Evolutionary conservation across 2,329 filamentous ascomycete genomes (phyloP), one percentile per base, ranked within the genome.

Genomic region (Penicillium decumbens): DNA sequence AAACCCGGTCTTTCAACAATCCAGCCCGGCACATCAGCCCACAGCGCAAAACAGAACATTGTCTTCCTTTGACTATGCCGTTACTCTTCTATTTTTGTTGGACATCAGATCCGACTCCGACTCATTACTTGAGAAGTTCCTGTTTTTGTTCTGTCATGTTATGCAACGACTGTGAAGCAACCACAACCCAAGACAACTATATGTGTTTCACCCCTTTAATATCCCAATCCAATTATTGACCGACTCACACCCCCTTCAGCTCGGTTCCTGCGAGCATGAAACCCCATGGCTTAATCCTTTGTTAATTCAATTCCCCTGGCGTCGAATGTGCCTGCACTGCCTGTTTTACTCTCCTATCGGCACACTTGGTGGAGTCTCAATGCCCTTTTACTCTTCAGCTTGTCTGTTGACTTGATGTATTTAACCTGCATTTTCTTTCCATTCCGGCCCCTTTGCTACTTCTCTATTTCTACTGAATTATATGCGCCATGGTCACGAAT

Each of bases 401-500:
- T 43, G 18, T 18, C 2, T 29, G 9, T 24, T 24, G 15, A 15
- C 29, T 28, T 39, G 33, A 15, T 41, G 6, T 42, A 23, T 32
- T 30, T 13, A 24, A 24, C n/a, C 23, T 28, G 3, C 8, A 9
- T 28, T 28, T 30, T 45, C 3, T 35, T 30, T 32, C 27, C 23
- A 3, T 45, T 9, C 33, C 20, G 6, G 7, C 12, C 23, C 20
- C 15, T 32, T 18, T 42, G 25, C 25, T 20, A 39, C 24, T 15
- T 32, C 40, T 29, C 28, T 30, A 9, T 28, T 28, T 29, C 10
- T n/a, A 12, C 28, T 39, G 18, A 10, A 29, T 41, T 51, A 25
- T 49, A 49, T 45, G 51, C 30, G 29, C 42, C 45, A 54, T 47
- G 51, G 45, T 48, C 39, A 49, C 32, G 45, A 54, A 45, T 25